These are phyloP conservation scores for Botrytis cinerea DNA, from an alignment of 2,329 filamentous ascomycete species.

Conservation along the genomic window DNA sequence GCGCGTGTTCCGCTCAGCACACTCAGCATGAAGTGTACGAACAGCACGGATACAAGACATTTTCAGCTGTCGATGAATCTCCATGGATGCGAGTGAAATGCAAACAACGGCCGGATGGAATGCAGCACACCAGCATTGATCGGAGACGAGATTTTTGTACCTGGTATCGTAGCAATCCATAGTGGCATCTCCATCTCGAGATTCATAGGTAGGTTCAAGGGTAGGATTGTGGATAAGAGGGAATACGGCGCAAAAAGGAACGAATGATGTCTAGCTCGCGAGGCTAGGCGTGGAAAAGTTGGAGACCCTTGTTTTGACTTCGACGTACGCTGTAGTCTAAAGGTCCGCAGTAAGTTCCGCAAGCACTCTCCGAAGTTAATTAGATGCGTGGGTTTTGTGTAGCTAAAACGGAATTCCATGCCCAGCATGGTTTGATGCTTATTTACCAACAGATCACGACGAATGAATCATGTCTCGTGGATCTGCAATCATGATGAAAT, in stretches of 20 bases:
- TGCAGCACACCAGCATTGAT: slow-evolving; percentile 10
- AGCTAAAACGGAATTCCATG: not conserved
- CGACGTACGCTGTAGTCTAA: not conserved
- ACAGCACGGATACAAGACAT: slow-evolving; percentile 5
- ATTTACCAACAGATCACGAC: slow-evolving; percentile 2
- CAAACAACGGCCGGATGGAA: slow-evolving; percentile 5
- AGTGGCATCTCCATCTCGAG: slow-evolving; percentile 2
- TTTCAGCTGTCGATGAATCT: slow-evolving; percentile 1
- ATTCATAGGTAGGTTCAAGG: not conserved
- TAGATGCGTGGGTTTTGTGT: not conserved
- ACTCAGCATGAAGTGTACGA: slow-evolving; percentile 1
- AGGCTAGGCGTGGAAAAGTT: not conserved
- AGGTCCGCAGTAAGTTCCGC: slow-evolving; percentile 1
- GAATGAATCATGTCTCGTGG: slow-evolving; percentile 5
- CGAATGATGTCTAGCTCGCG: not conserved
- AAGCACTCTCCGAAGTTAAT: slow-evolving; percentile 1
- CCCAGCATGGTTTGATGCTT: slow-evolving; percentile 5
- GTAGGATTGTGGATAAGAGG: not conserved
- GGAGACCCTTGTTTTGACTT: slow-evolving; percentile 7
- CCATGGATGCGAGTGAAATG: slow-evolving; percentile 1
- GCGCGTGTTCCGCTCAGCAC: slow-evolving; percentile 12
- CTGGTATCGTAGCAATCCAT: slow-evolving; percentile 5
- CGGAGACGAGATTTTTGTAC: slow-evolving; percentile 2
- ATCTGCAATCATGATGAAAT: slow-evolving; percentile 5
- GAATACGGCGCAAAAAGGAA: not conserved